Percentiles rank a stretch among this genome's conserved stretches.
Conservation (phyloP, 345 rosid genomes). For the Barbarea vulgaris region DNA sequence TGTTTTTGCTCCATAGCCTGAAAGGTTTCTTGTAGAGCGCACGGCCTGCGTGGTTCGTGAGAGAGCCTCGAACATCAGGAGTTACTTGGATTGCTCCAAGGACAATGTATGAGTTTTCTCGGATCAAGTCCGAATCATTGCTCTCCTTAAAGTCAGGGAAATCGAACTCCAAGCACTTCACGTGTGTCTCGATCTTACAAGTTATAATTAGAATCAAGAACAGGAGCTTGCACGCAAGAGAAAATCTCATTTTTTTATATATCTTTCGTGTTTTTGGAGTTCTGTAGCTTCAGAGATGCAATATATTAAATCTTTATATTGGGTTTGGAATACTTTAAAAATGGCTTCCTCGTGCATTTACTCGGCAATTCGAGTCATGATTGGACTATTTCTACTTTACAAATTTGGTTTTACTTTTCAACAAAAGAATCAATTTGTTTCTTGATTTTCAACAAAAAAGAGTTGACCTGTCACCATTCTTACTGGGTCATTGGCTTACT, state of each 20-base stretch:
- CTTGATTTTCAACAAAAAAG: constrained; percentile 4
- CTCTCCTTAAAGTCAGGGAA: constrained; percentile 34
- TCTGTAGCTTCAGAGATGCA: not conserved
- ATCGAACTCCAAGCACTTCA: constrained; percentile 39
- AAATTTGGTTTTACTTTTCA: constrained; percentile 3
- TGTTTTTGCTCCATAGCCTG: constrained; percentile 47
- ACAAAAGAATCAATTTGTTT: not conserved
- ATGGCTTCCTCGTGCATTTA: constrained; percentile 1
- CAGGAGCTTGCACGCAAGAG: constrained; percentile 29
- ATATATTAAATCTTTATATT: not conserved
- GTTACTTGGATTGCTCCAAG: constrained; percentile 63
- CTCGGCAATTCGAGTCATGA: not conserved
- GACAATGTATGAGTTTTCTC: constrained; percentile 12
- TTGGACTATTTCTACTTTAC: not conserved
- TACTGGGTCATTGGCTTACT: not conserved
- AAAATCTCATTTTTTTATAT: constrained; percentile 8
- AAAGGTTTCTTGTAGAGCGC: constrained; percentile 42
- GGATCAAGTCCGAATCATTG: not conserved
- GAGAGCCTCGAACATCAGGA: constrained; percentile 38
- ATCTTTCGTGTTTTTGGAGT: not conserved
- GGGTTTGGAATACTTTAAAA: not conserved
- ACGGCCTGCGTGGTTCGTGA: constrained; percentile 46
- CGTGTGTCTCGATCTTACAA: constrained; percentile 33
- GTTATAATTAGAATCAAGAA: constrained; percentile 14
- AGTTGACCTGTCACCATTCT: constrained; percentile 2